phyloP scores from a whole-genome alignment of 371 early-diverging fungal genomes.

The Mortierella sp. region DNA sequence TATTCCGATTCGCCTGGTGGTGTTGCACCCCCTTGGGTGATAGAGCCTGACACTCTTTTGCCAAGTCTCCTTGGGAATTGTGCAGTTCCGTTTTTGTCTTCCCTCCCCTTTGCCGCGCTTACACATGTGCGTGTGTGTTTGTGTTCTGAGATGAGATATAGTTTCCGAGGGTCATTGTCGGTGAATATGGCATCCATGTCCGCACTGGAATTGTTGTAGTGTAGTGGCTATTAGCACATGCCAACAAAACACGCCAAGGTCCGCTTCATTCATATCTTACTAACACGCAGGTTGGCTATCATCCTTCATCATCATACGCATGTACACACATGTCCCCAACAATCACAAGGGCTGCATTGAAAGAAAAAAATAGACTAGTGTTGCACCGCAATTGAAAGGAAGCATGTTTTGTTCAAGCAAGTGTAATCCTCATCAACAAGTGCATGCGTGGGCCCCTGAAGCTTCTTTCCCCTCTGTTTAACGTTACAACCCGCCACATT shows the following conservation, averaged over 20 bases:
- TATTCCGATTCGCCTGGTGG: not conserved
- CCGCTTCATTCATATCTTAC: not conserved
- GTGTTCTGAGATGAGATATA: conserved; percentile 11
- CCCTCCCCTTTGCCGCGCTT: conserved; percentile 1
- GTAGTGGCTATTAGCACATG: conserved; percentile 14
- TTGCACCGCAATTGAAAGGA: not conserved
- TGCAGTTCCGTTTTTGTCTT: too few relatives aligned
- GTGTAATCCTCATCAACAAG: too few relatives aligned
- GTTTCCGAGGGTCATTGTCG: not conserved
- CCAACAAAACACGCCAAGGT: conserved; percentile 9
- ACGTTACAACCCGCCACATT: not conserved
- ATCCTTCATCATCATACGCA: not conserved
- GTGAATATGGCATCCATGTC: conserved; percentile 3
- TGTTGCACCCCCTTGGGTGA: not conserved
- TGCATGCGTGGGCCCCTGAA: too few relatives aligned
- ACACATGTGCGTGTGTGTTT: conserved; percentile 2
- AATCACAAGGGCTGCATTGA: conserved; percentile 2
- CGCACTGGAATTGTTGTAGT: not conserved
- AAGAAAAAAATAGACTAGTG: too few relatives aligned
- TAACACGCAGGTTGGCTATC: not conserved
- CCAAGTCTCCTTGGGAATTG: not conserved
- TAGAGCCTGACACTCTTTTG: conserved; percentile 3
- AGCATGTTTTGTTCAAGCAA: too few relatives aligned
- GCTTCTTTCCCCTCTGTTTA: too few relatives aligned
- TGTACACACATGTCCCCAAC: not conserved